Percentiles rank a stretch among this genome's conserved stretches.
phyloP scores from a whole-genome alignment of 352 stramenopile genomes.

The Globisporangium middletonii region DNA sequence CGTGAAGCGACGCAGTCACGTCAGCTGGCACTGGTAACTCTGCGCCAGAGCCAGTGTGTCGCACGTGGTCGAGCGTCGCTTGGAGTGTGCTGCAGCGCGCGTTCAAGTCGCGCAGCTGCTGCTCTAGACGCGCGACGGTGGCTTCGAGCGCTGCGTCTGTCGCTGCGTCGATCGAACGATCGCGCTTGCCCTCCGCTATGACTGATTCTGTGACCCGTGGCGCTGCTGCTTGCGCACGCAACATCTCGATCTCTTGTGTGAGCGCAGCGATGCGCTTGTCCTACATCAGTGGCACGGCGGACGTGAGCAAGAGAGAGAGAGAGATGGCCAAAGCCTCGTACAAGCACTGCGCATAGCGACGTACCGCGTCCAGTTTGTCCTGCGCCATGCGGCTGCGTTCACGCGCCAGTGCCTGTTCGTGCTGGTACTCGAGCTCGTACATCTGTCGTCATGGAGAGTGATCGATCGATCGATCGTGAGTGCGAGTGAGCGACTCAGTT shows the following conservation, averaged over 20 bases:
- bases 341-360: not conserved
- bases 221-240: not conserved
- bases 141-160: not conserved
- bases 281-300: not conserved
- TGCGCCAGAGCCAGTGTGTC: not conserved
- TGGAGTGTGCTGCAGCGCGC: conserved; percentile 10
- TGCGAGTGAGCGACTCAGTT: not conserved
- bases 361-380: not conserved
- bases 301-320: not conserved
- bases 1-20: too few species aligned
- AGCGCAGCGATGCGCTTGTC: conserved; percentile 6
- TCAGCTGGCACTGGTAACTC: too few species aligned
- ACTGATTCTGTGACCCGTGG: too few species aligned
- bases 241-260: conserved; percentile 5
- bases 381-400: conserved; percentile 3
- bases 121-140: conserved; percentile 15
- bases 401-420: conserved; percentile 1
- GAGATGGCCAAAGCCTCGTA: not conserved
- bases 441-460: conserved; percentile 14
- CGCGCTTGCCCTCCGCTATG: too few species aligned
- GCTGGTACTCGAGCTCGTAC: conserved; percentile 14
- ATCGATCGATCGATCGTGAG: not conserved
- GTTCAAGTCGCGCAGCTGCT: conserved; percentile 9
- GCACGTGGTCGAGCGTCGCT: not conserved
- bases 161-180: not conserved